Percentiles rank a stretch among this genome's conserved stretches.
Conservation (phyloP, 164 flowering plant genomes). For the Nymphaea colorata region DNA sequence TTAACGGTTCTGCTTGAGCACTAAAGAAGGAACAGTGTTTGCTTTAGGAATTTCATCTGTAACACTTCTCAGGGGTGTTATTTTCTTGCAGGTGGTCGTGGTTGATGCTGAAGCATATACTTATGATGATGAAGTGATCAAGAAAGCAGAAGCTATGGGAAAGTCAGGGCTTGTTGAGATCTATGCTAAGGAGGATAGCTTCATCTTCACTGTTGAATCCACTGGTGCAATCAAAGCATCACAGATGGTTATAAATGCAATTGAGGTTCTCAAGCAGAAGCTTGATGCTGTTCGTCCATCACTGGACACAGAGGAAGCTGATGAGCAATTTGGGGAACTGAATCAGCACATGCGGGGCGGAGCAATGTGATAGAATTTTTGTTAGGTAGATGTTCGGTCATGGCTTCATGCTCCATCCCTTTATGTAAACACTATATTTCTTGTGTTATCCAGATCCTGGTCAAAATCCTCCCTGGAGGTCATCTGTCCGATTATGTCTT, state of each 20-base stretch:
- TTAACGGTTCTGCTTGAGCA: no score
- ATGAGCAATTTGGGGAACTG: constrained; percentile 86
- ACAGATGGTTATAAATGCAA: constrained; percentile 78
- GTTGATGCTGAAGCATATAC: constrained; percentile 85
- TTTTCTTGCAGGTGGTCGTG: constrained; percentile 47
- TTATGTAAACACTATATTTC: no score
- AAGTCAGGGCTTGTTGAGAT: constrained; percentile 90
- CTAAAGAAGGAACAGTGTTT: no score
- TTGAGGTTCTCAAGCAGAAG: constrained; percentile 78
- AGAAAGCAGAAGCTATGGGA: constrained; percentile 93
- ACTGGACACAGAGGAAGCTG: constrained; percentile 81
- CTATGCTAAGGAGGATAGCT: constrained; percentile 75
- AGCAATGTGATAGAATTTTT: constrained; percentile 5
- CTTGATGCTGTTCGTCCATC: constrained; percentile 89
- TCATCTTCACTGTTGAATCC: constrained; percentile 88
- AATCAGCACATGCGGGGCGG: constrained; percentile 94
- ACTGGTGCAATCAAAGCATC: constrained; percentile 92
- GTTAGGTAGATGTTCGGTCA: no score
- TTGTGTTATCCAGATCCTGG: no score
- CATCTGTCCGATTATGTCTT: no score
- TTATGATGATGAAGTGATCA: constrained; percentile 89
- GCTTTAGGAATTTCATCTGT: no score
- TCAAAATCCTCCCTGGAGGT: no score
- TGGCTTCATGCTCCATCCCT: no score
- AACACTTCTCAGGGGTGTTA: not conserved